Percentiles rank a stretch among this genome's conserved stretches.
Evolutionary conservation across 2,329 filamentous ascomycete species (phyloP).

Genomic region (Colletotrichum tropicicola): DNA sequence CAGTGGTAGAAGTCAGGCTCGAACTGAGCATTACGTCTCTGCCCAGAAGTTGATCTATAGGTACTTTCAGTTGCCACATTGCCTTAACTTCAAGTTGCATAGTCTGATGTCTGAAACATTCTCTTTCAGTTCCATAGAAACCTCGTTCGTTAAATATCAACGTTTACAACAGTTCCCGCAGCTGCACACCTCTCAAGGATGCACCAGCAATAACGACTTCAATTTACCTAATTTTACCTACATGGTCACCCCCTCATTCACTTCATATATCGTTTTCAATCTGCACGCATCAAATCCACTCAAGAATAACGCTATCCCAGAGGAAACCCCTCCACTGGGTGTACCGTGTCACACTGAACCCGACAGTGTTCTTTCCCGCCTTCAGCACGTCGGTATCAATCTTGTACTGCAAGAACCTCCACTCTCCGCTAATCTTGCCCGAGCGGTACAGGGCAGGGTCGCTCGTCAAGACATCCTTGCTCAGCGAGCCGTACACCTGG

Average conservation of each 20-base stretch:
- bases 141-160: too few species aligned
- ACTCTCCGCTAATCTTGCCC: constrained; percentile 26
- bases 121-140: too few species aligned
- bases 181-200: too few species aligned
- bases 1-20: too few species aligned
- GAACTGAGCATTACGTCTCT: too few species aligned
- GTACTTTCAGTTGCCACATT: too few species aligned
- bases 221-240: too few species aligned
- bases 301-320: constrained; percentile 27
- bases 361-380: constrained; percentile 18
- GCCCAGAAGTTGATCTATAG: too few species aligned
- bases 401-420: constrained; percentile 25
- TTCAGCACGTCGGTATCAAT: constrained; percentile 9
- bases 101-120: too few species aligned
- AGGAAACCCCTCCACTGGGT: constrained; percentile 27
- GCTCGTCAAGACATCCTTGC: constrained; percentile 19
- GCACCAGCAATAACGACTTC: too few species aligned
- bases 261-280: background rate
- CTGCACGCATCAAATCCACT: constrained; percentile 11
- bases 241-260: background rate
- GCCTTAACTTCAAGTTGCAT: too few species aligned
- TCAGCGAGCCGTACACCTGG: constrained; percentile 12
- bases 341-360: constrained; percentile 19
- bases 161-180: too few species aligned
- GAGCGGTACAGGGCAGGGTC: constrained; percentile 28